Base-by-base conservation (phyloP, 352 stramenopile species). In the Pythium monospermum region DNA sequence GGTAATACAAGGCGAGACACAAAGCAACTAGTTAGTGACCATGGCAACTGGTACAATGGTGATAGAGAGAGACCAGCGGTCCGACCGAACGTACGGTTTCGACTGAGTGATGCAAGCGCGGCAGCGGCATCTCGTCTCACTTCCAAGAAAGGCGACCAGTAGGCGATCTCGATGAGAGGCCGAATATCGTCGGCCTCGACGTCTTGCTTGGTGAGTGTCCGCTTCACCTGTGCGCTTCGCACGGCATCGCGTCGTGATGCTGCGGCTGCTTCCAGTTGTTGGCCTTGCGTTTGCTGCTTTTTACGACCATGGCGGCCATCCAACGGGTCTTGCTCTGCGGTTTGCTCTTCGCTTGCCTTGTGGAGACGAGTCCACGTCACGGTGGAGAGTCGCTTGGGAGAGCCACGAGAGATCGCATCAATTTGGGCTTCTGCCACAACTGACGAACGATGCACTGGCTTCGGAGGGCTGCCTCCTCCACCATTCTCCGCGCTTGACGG, bases 61-160 rank as follows among this genome's bases (percentile, higher is more conserved):
- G 16, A 23, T n/a, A 19, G 13, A 37, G 22, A 13, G 41, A 21
- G 30, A n/a, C 26, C 18, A 7, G 26, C 12, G 21, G 12, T 12
- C n/a, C 23, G 37, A 6, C 28, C 0, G 1, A 18, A 69, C 63
- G 10, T 63, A 89, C 79, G 53, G 41, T 94, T 94, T 25, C 82
- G 75, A 30, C 73, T 83, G 19, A 94, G 55, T 13, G 83, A 89
- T 0, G 74, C 66, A 19, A 94, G 72, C 0, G 83, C 83, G 5
- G 83, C 75, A 10, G 83, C 83, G 2, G 79, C 77, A 28, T 94
- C 83, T 4, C 81, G 73, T 6, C 81, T 74, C 5, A 94, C 81
- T 62, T 94, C 83, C 26, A 86, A 48, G 36, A 91, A 91, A 0
- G 78, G 77, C 3, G 76, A 91, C 83, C 81, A 94, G 69, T 92